Conservation (phyloP, 2,329 filamentous ascomycete genomes). For the Cladophialophora immunda region DNA sequence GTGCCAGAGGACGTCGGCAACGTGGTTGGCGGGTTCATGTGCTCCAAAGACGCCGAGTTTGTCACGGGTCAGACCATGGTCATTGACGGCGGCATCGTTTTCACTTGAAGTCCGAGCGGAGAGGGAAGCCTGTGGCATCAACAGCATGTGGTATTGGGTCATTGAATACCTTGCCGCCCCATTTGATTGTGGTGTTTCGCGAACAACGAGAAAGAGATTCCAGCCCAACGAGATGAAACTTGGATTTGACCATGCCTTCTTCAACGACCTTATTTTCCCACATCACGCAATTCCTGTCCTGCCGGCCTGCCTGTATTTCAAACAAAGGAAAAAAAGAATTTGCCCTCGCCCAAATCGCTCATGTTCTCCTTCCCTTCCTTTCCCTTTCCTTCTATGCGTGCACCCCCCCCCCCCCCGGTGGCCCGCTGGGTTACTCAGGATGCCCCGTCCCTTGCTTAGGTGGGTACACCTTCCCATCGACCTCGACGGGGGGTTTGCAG, state of each 20-base stretch:
- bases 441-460: slow-evolving; percentile 55
- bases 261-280: background rate
- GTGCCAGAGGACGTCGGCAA: slow-evolving; percentile 70
- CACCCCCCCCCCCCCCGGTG: too few species aligned
- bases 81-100: slow-evolving; percentile 68
- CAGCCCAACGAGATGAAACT: background rate
- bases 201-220: background rate
- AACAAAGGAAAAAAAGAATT: background rate
- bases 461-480: slow-evolving; percentile 62
- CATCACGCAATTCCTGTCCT: background rate
- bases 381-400: too few species aligned
- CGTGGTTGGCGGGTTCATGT: slow-evolving; percentile 67
- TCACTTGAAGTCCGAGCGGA: slow-evolving; percentile 39
- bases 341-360: slow-evolving; percentile 45
- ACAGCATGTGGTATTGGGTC: background rate
- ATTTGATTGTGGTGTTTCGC: background rate
- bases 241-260: background rate
- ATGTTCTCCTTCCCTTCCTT: slow-evolving; percentile 42
- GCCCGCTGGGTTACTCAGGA: too few species aligned
- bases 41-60: slow-evolving; percentile 66
- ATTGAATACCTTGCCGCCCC: too few species aligned
- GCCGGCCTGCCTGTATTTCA: slow-evolving; percentile 4
- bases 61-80: slow-evolving; percentile 72
- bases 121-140: slow-evolving; percentile 2
- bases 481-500: slow-evolving; percentile 63